These are phyloP conservation scores for Isochrysis galbana DNA, from an alignment of 78 protist genomes.

Conservation along the genomic window DNA sequence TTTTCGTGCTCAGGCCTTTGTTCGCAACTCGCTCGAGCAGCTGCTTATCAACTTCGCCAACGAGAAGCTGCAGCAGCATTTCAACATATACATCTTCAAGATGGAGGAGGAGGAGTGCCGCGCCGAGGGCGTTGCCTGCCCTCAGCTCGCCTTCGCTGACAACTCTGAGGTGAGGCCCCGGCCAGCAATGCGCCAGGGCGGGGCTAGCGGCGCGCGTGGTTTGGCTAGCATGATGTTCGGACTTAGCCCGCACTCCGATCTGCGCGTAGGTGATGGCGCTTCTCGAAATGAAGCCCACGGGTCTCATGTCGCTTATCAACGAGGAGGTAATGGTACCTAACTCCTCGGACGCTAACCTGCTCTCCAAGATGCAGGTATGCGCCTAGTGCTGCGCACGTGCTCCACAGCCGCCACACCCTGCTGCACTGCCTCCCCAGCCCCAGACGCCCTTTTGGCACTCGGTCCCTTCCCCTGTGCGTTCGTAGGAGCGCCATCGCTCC, in stretches of 20 bases:
- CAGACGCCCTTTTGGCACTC: too few species aligned
- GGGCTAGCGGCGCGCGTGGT: too few species aligned
- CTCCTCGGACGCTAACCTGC: conserved; percentile 5
- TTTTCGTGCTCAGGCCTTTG: too few species aligned
- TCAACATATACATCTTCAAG: neutral
- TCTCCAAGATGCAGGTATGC: neutral
- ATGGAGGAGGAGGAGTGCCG: conserved; percentile 1
- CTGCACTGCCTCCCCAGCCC: too few species aligned
- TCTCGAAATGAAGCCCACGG: neutral
- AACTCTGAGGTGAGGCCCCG: too few species aligned
- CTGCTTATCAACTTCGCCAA: conserved; percentile 92
- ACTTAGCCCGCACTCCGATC: too few species aligned
- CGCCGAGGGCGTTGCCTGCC: conserved; percentile 18
- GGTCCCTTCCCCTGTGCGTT: too few species aligned
- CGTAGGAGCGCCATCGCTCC: neutral
- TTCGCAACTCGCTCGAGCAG: conserved; percentile 5
- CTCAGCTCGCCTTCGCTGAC: neutral
- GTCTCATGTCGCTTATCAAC: neutral
- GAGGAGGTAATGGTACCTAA: conserved; percentile 5
- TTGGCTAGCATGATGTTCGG: too few species aligned
- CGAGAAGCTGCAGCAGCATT: conserved; percentile 79
- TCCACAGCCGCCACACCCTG: neutral
- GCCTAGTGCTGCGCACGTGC: neutral
- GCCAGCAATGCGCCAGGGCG: too few species aligned
- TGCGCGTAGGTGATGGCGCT: neutral